phyloP scores from a whole-genome alignment of 164 flowering plant species.

The Vitis amurensis region DNA sequence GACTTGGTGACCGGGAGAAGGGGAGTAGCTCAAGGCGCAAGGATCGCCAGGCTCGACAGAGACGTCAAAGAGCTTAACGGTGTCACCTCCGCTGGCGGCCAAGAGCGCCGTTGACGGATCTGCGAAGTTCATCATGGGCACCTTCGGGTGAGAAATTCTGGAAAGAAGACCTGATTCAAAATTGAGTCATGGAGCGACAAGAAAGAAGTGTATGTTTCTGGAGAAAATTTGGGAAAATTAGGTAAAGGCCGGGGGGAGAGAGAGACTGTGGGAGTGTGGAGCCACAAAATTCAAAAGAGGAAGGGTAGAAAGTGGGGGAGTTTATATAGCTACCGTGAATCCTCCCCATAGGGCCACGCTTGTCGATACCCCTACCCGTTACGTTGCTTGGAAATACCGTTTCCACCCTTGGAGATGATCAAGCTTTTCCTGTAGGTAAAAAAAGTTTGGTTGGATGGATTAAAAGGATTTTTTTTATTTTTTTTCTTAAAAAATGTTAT shows the following conservation, averaged over 20 bases:
- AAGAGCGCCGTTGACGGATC: constrained; percentile 63
- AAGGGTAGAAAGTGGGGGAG: background rate
- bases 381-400: too few species aligned
- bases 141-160: too few species aligned
- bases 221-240: background rate
- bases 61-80: constrained; percentile 84
- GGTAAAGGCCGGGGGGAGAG: background rate
- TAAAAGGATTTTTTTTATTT: too few species aligned
- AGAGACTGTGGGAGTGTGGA: background rate
- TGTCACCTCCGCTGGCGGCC: constrained; percentile 83
- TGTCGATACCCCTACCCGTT: too few species aligned
- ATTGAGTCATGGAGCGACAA: background rate
- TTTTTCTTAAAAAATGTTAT: too few species aligned
- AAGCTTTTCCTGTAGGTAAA: too few species aligned
- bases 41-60: constrained; percentile 78
- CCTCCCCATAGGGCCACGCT: too few species aligned
- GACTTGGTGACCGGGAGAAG: constrained; percentile 74
- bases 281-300: too few species aligned
- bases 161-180: background rate
- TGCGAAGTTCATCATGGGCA: constrained; percentile 35
- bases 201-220: background rate
- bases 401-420: too few species aligned
- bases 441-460: too few species aligned
- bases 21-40: constrained; percentile 72
- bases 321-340: background rate